A percentile compares a stretch with the other conserved stretches of the same genome.
Conservation (phyloP, 2,329 filamentous ascomycete species). For the Penicillium sp. region DNA sequence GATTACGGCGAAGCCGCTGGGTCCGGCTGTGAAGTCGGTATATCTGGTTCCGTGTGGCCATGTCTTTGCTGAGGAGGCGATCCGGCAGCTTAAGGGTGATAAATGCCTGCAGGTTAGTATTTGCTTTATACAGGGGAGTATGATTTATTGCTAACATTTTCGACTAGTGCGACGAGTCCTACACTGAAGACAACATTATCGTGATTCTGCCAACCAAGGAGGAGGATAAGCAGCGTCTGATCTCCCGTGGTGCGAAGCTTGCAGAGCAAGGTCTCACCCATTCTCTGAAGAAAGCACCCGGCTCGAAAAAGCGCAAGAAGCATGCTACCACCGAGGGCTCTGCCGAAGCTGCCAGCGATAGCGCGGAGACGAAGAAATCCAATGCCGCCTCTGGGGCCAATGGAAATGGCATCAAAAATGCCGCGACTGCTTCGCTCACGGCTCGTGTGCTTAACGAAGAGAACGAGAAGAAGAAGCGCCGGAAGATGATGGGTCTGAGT, state of each 20-base stretch:
- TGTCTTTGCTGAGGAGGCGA: slow-evolving; percentile 82
- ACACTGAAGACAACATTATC: slow-evolving; percentile 74
- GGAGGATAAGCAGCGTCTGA: slow-evolving; percentile 67
- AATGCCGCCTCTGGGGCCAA: slow-evolving; percentile 34
- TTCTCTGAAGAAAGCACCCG: slow-evolving; percentile 75
- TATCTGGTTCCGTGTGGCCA: slow-evolving; percentile 95
- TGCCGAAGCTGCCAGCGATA: slow-evolving; percentile 13
- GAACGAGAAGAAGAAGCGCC: slow-evolving; percentile 73
- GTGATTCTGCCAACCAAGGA: slow-evolving; percentile 71
- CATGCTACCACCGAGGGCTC: slow-evolving; percentile 43
- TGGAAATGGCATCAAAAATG: slow-evolving; percentile 74
- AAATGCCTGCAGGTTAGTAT: slow-evolving; percentile 55
- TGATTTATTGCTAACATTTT: not conserved
- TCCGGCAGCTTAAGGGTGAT: slow-evolving; percentile 72
- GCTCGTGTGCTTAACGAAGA: slow-evolving; percentile 85
- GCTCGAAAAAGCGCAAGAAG: slow-evolving; percentile 73
- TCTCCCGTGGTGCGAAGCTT: slow-evolving; percentile 66
- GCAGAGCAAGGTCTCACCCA: slow-evolving; percentile 73
- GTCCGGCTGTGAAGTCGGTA: slow-evolving; percentile 73
- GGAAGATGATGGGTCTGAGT: slow-evolving; percentile 65
- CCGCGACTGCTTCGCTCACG: slow-evolving; percentile 79
- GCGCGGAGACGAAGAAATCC: slow-evolving; percentile 28
- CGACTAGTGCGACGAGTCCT: slow-evolving; percentile 70
- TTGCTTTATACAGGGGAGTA: not conserved
- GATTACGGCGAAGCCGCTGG: slow-evolving; percentile 81